Conservation (phyloP, 805 yeast species). For the Barnettozyma sp. region DNA sequence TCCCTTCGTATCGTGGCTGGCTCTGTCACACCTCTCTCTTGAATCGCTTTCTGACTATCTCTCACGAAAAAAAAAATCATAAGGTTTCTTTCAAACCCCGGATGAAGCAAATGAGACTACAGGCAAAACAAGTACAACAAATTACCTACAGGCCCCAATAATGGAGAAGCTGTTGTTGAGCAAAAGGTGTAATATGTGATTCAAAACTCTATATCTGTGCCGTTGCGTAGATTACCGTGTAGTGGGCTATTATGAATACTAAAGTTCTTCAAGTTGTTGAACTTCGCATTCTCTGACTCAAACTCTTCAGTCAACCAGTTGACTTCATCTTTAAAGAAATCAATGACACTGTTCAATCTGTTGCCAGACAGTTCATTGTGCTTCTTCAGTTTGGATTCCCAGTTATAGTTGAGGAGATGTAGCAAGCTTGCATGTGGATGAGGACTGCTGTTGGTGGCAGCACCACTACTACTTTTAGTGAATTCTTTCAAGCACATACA, state of each 20-base stretch:
- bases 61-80: too few species aligned
- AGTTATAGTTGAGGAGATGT: conserved; percentile 31
- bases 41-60: too few species aligned
- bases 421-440: conserved; percentile 31
- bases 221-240: conserved; percentile 11
- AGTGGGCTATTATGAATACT: conserved; percentile 21
- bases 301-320: conserved; percentile 23
- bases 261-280: conserved; percentile 17
- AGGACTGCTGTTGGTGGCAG: conserved; percentile 16
- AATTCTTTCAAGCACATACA: conserved; percentile 35
- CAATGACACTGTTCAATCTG: conserved; percentile 38
- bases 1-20: too few species aligned
- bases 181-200: too few species aligned
- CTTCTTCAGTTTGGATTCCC: conserved; percentile 35
- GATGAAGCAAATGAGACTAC: too few species aligned
- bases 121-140: too few species aligned
- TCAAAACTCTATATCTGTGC: conserved; percentile 1
- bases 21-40: too few species aligned
- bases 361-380: conserved; percentile 40
- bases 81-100: too few species aligned
- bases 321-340: conserved; percentile 36
- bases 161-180: neutral
- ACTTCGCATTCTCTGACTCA: conserved; percentile 10
- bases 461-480: conserved; percentile 15
- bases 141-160: neutral